Evolutionary conservation across 805 yeast genomes (phyloP).

Genomic region (Suhomyces sp.): DNA sequence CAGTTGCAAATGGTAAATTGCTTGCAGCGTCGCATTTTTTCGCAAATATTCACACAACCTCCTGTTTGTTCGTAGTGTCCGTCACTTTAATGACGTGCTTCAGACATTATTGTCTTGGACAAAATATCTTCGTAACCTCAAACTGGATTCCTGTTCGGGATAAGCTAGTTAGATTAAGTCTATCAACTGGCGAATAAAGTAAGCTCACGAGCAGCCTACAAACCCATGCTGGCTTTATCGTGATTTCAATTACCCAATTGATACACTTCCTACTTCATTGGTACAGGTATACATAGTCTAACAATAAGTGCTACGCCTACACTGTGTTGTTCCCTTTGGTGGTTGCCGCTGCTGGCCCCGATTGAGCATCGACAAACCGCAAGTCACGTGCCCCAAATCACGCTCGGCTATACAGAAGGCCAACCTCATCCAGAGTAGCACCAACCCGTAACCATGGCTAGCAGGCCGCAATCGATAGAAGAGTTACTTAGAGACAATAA

Average conservation of each 20-base stretch:
- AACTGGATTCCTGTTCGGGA: not conserved
- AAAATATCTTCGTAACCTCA: not conserved
- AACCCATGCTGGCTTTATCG: not conserved
- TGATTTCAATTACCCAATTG: not conserved
- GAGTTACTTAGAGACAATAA: slow-evolving; percentile 16
- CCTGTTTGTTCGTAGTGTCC: not conserved
- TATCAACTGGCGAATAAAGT: not conserved
- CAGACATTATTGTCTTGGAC: not conserved
- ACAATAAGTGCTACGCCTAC: not conserved
- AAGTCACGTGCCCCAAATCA: not conserved
- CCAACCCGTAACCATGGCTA: slow-evolving; percentile 13
- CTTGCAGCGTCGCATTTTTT: not conserved
- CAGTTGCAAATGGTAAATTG: not conserved
- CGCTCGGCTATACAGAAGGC: not conserved
- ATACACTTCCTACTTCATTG: not conserved
- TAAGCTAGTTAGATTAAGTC: not conserved
- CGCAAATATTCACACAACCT: not conserved
- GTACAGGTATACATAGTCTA: not conserved
- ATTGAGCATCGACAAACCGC: not conserved
- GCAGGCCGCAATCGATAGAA: slow-evolving; percentile 25
- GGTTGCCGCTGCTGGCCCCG: not conserved
- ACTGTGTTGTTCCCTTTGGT: not conserved
- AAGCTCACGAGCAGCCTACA: not conserved
- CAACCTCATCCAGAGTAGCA: not conserved
- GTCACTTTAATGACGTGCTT: not conserved